These are phyloP conservation scores for Puccinia polysora DNA, from an alignment of 1,284 basidiomycete species.

Conservation along the genomic window DNA sequence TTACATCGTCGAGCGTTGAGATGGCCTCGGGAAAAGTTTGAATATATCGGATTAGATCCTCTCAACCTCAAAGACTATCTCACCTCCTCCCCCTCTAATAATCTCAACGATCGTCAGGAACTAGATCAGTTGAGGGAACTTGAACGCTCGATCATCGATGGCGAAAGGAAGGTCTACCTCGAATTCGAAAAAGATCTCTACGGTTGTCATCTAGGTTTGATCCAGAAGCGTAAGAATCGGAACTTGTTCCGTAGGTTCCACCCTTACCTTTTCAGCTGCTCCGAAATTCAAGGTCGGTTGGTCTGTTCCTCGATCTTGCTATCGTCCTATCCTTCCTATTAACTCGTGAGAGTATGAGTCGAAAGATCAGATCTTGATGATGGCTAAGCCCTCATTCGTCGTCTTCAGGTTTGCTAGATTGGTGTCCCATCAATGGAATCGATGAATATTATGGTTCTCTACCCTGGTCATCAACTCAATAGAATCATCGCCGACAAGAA, in stretches of 20 bases:
- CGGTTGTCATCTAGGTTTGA: constrained; percentile 75
- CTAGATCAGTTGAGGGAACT: background rate
- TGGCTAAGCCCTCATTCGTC: too few species aligned
- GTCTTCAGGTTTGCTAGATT: constrained; percentile 67
- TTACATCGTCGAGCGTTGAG: constrained; percentile 77
- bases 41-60: constrained; percentile 57
- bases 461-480: constrained; percentile 53
- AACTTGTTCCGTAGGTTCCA: constrained; percentile 77
- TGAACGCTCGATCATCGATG: constrained; percentile 50
- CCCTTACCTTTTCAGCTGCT: constrained; percentile 67
- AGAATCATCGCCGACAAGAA: too few species aligned
- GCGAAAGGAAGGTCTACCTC: constrained; percentile 65
- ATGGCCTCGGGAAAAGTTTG: constrained; percentile 68
- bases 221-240: constrained; percentile 67
- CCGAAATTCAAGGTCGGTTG: constrained; percentile 17
- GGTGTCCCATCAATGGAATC: constrained; percentile 65
- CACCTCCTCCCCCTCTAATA: background rate
- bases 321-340: too few species aligned
- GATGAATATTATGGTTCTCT: constrained; percentile 49
- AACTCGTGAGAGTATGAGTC: too few species aligned
- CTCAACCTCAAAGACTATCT: constrained; percentile 61
- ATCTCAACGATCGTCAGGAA: background rate
- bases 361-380: constrained; percentile 23
- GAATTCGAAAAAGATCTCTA: constrained; percentile 75
- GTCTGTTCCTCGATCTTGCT: too few species aligned